Conservation (phyloP, 176 grass and related monocot species). For the Areca catechu region DNA sequence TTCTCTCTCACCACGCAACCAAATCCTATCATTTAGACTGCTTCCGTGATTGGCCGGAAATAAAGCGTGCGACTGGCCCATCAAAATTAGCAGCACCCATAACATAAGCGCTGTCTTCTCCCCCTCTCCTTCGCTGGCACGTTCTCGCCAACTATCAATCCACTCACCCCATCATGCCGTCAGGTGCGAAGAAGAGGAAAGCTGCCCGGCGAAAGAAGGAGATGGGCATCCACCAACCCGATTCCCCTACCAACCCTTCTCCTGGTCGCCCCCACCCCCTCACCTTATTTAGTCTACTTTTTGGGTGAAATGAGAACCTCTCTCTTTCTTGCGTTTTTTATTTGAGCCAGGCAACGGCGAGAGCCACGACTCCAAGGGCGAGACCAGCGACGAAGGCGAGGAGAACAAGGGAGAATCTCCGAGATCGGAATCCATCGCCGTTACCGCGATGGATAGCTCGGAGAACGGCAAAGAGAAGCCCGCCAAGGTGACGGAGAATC, state of each 20-base stretch:
- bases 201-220: not conserved
- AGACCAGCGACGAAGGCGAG: not conserved
- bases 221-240: not conserved
- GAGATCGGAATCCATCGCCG: too few species aligned
- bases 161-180: conserved; percentile 4
- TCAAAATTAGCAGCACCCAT: too few species aligned
- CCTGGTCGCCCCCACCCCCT: not conserved
- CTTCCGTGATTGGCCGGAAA: too few species aligned
- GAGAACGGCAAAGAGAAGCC: too few species aligned
- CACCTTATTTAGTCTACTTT: not conserved
- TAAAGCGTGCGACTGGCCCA: too few species aligned
- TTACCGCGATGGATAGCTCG: too few species aligned
- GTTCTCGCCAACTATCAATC: too few species aligned
- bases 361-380: not conserved
- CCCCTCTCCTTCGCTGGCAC: too few species aligned
- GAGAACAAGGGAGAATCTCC: too few species aligned
- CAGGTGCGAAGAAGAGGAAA: conserved; percentile 9
- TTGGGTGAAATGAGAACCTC: not conserved
- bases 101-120: too few species aligned
- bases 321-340: not conserved
- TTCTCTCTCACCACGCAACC: not conserved
- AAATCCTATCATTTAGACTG: too few species aligned
- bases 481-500: too few species aligned
- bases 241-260: conserved; percentile 8
- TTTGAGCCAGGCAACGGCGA: not conserved